Evolutionary conservation across 2,329 filamentous ascomycete genomes (phyloP).

Genomic region (Beauveria scarabaeidicola): DNA sequence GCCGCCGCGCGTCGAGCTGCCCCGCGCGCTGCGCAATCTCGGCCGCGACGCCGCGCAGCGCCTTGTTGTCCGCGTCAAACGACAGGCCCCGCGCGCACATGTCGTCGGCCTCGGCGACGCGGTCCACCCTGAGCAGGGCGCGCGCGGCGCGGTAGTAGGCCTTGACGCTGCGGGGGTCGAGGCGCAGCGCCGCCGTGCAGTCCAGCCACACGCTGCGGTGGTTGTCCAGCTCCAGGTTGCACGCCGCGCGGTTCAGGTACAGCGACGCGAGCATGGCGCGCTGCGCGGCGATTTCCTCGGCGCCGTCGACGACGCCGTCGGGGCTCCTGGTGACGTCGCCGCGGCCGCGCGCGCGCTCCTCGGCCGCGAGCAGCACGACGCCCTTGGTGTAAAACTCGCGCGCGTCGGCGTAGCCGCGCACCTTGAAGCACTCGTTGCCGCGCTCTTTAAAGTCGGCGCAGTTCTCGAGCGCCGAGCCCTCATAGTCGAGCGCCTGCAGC

Average conservation of each 20-base stretch:
- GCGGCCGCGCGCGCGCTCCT: slow-evolving; percentile 47
- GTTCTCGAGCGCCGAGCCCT: slow-evolving; percentile 80
- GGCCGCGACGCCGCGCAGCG: slow-evolving; percentile 52
- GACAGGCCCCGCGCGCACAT: slow-evolving; percentile 65
- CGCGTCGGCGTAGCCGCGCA: slow-evolving; percentile 69
- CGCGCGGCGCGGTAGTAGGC: slow-evolving; percentile 78
- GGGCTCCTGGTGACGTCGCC: slow-evolving; percentile 26
- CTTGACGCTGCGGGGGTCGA: slow-evolving; percentile 79
- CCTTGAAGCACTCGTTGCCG: slow-evolving; percentile 79
- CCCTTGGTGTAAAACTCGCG: slow-evolving; percentile 88
- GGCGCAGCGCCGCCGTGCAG: slow-evolving; percentile 66
- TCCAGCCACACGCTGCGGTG: slow-evolving; percentile 80
- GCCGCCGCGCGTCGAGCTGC: slow-evolving; percentile 45
- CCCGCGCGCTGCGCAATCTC: slow-evolving; percentile 56
- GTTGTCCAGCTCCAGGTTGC: slow-evolving; percentile 81
- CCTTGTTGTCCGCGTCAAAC: slow-evolving; percentile 60
- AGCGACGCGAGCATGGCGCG: slow-evolving; percentile 62
- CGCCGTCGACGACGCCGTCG: slow-evolving; percentile 26
- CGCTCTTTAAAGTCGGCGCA: slow-evolving; percentile 79
- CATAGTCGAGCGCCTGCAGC: slow-evolving; percentile 81
- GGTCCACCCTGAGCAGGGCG: slow-evolving; percentile 71
- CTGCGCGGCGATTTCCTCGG: slow-evolving; percentile 54
- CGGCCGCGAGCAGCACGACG: slow-evolving; percentile 59
- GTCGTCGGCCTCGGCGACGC: slow-evolving; percentile 71
- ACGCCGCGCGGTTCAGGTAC: slow-evolving; percentile 81